Percentiles rank a stretch among this genome's conserved stretches.
These are phyloP conservation scores for Rhynchosporium graminicola DNA, from an alignment of 2,329 filamentous ascomycete species.

Conservation along the genomic window DNA sequence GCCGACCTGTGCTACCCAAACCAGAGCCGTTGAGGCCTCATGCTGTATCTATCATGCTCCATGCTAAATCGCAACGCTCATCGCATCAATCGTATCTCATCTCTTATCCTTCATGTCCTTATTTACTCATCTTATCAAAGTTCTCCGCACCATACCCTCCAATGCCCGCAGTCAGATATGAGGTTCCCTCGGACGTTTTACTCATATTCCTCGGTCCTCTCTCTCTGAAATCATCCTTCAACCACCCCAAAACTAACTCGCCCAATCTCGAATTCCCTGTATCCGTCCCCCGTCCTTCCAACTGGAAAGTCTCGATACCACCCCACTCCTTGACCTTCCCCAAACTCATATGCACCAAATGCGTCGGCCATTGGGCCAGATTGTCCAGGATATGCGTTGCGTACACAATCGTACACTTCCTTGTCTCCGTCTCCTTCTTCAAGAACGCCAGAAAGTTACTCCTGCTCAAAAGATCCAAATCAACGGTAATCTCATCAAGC, in stretches of 20 bases:
- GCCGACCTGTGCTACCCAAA: conserved; percentile 26
- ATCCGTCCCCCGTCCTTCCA: conserved; percentile 34
- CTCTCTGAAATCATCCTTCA: conserved; percentile 76
- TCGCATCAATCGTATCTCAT: conserved; percentile 14
- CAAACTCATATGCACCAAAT: conserved; percentile 93
- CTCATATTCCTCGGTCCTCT: conserved; percentile 68
- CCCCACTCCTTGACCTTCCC: conserved; percentile 89
- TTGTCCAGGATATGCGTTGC: conserved; percentile 98
- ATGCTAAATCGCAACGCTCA: conserved; percentile 16
- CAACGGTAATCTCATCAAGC: conserved; percentile 95
- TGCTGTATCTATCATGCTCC: conserved; percentile 16
- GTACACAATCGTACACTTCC: conserved; percentile 91
- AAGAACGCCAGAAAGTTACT: conserved; percentile 85
- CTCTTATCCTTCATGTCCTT: background rate
- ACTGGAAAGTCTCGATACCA: conserved; percentile 65
- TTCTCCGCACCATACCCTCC: conserved; percentile 62
- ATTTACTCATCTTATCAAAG: conserved; percentile 12
- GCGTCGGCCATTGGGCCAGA: conserved; percentile 89
- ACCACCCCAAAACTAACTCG: conserved; percentile 84
- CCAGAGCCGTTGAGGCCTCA: conserved; percentile 32
- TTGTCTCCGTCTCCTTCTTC: conserved; percentile 78
- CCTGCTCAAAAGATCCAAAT: conserved; percentile 84
- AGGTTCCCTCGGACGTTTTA: conserved; percentile 46
- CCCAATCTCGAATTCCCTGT: conserved; percentile 82
- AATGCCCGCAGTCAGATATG: conserved; percentile 56